Base-by-base conservation (phyloP, 371 early-diverging fungal species). In the Batkoa obscura region DNA sequence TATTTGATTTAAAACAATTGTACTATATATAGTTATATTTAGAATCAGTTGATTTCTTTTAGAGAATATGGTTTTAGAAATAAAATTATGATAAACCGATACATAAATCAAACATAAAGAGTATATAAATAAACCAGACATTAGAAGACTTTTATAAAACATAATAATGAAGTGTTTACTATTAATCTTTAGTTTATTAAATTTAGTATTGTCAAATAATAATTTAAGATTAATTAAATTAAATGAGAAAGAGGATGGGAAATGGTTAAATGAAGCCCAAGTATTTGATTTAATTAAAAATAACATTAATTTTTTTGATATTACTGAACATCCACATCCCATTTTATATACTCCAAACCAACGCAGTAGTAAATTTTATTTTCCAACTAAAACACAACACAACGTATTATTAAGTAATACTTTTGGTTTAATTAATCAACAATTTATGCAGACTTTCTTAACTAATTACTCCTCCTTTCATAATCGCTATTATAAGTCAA, bases 291-390 rank as follows among this genome's bases (percentile, higher is more conserved):
- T 94, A 55, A 62, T 82, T 39, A 72, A 81, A 23, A 67, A 71
- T 6, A 76, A 76, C 23, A 72, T 78, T 49, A 66, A 70, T 31
- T 93, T 80, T 62, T 87, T 93, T 79, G 95, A 94, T 64, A 78
- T 92, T 53, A 94, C 95, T 23, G 86, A 89, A 50, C 60, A 70
- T 53, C 64, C 2, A 1, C 4, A 45, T 23, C 15, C 10, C 10
- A 23, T 45, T 3, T 5, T 5, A 33, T 45, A 15, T 23, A 12
- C 4, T 4, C n/a, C 45, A 15, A 23, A 45, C 17, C 3, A 3
- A n/a, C 45, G 45, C 3, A 23, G 4, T n/a, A n/a, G n/a, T 45
- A 3, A 4, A 9, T 12, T 4, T 9, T 3, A 30, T 4, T 43
- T 55, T 9, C 55, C 55, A 2, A 43, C 12, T 17, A 30, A 38